phyloP scores from a whole-genome alignment of 768 basidiomycete species.

The Termitomyces sp. region DNA sequence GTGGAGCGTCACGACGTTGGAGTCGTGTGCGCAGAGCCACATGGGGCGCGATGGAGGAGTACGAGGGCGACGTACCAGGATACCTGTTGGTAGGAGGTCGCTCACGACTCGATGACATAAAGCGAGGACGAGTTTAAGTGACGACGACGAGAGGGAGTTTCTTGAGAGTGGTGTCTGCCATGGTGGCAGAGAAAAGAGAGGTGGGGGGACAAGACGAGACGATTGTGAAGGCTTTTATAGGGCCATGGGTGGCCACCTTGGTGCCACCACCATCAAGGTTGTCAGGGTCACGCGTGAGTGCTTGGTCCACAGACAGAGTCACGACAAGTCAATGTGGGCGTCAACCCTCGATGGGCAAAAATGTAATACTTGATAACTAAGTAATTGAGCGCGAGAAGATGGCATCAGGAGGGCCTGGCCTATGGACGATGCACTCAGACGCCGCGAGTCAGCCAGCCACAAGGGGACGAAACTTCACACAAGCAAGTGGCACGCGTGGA shows the following conservation, averaged over 20 bases:
- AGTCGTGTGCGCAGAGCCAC: background rate
- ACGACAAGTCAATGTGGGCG: background rate
- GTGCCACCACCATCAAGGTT: background rate
- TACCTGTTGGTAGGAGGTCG: background rate
- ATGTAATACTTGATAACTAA: too few relatives aligned
- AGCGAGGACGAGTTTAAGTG: too few relatives aligned
- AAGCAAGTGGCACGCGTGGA: too few relatives aligned
- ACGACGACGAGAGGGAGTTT: too few relatives aligned
- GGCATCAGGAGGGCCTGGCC: too few relatives aligned
- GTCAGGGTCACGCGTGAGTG: background rate
- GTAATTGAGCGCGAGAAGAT: too few relatives aligned
- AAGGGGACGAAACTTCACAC: too few relatives aligned
- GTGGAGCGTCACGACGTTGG: background rate
- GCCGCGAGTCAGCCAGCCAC: too few relatives aligned
- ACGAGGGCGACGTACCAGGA: background rate
- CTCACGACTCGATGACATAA: background rate
- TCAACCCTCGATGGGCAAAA: background rate
- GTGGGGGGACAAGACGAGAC: background rate
- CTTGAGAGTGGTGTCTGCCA: background rate
- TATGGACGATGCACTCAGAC: too few relatives aligned
- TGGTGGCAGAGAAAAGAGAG: background rate
- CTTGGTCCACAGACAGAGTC: background rate
- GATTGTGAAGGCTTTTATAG: background rate
- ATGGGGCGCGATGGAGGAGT: background rate
- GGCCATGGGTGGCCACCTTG: background rate